Evolutionary conservation across 805 yeast genomes (phyloP), one percentile per base, ranked within the genome.

Genomic region (Ogataea saltuana): DNA sequence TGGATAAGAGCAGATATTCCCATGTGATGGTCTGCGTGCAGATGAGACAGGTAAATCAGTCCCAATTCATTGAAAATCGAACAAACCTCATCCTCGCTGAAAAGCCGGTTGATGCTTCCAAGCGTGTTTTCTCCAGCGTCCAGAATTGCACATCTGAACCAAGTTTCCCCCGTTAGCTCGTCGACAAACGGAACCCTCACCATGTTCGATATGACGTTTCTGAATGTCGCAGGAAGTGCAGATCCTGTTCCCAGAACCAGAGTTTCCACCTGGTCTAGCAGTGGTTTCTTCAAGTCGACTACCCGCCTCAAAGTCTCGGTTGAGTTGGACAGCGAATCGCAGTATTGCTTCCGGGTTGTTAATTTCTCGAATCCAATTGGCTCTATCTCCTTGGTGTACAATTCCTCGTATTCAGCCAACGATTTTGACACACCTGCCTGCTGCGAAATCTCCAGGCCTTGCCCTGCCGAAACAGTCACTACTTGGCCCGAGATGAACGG

Each of bases 91-190:
- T 67, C 68, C 8, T 70, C 68, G 0, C 82, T 81, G 48, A 80
- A 80, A 44, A 78, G 69, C 51, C 98, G 75, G 23, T 68, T 60
- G 48, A 93, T 63, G 0, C 86, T 67, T 2, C 95, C 96, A 17
- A 84, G 55, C 0, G 98, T 88, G 46, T 88, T 89, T 60, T 93
- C 99, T 13, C 99, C 99, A n/a, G 93, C 96, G 65, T 93, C 99
- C 27, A 93, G 65, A 17, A 93, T 53, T 0, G 86, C 60, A 3
- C 83, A 63, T 50, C 76, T 67, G 33, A 52, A 61, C 11, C 49
- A 54, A 4, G 18, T 17, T 30, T 34, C 31, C 1, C 51, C 55
- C 4, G 37, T n/a, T 34, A 31, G 28, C 32, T 29, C 30, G 4
- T 39, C 41, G 3, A 34, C 36, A 45, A 60, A 71, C 1, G 96